Evolutionary conservation across 2,329 filamentous ascomycete genomes (phyloP).

Genomic region (Cladosporium sp.): DNA sequence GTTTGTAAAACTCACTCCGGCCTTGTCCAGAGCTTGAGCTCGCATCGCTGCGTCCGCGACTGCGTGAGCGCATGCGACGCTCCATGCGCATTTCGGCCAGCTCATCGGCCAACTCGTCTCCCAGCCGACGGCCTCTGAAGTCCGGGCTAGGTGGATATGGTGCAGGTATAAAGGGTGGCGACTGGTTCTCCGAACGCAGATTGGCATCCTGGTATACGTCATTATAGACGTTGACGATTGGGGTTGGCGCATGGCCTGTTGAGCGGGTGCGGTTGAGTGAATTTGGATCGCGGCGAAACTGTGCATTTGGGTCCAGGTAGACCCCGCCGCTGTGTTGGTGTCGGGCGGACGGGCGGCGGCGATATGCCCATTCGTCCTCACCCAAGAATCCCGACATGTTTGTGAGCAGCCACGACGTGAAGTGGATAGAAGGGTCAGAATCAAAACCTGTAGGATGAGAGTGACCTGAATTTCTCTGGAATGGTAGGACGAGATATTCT

Average conservation of each 20-base stretch:
- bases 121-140: slow-evolving; percentile 16
- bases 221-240: slow-evolving; percentile 46
- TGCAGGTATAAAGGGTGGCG: slow-evolving; percentile 19
- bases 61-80: slow-evolving; percentile 32
- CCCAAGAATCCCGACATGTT: slow-evolving; percentile 6
- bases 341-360: slow-evolving; percentile 3
- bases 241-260: slow-evolving; percentile 39
- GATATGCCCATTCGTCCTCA: slow-evolving; percentile 7
- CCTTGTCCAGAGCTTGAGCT: slow-evolving; percentile 26
- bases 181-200: slow-evolving; percentile 19
- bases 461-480: not conserved
- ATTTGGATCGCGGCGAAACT: not conserved
- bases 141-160: slow-evolving; percentile 9
- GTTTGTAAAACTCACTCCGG: slow-evolving; percentile 22
- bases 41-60: slow-evolving; percentile 28
- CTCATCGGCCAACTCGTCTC: slow-evolving; percentile 27
- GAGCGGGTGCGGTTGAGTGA: slow-evolving; percentile 42
- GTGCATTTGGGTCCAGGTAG: slow-evolving; percentile 9
- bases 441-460: too few relatives aligned
- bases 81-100: slow-evolving; percentile 28
- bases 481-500: not conserved
- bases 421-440: not conserved
- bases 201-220: slow-evolving; percentile 33
- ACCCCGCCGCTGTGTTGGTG: slow-evolving; percentile 1
- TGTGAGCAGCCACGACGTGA: not conserved